Evolutionary conservation across 805 yeast species (phyloP).

Genomic region (Ogataea pilisensis): DNA sequence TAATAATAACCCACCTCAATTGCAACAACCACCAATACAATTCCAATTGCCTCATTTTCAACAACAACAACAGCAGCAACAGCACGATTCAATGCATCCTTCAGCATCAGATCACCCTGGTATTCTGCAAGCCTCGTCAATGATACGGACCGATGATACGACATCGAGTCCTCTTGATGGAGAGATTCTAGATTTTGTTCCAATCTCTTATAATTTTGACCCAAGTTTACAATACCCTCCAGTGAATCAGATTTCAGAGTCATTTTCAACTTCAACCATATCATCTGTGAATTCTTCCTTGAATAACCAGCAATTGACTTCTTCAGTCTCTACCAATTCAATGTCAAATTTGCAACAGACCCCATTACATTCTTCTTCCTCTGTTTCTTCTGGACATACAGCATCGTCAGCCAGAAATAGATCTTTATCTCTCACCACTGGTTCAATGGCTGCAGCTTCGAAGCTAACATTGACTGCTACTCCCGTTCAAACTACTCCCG

Average conservation of each 20-base stretch:
- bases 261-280: constrained; percentile 31
- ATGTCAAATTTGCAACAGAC: constrained; percentile 19
- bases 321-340: constrained; percentile 17
- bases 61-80: constrained; percentile 1
- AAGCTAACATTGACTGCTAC: constrained; percentile 12
- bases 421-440: constrained; percentile 8
- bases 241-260: constrained; percentile 23
- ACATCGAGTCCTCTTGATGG: constrained; percentile 5
- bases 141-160: constrained; percentile 3
- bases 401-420: constrained; percentile 8
- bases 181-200: constrained; percentile 28
- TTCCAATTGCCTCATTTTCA: too few relatives aligned
- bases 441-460: neutral
- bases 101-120: too few relatives aligned
- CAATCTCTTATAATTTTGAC: constrained; percentile 23
- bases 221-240: constrained; percentile 27
- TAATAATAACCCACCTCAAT: too few relatives aligned
- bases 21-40: neutral
- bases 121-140: constrained; percentile 2
- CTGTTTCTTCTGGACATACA: constrained; percentile 2
- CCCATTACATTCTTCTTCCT: constrained; percentile 15
- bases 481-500: constrained; percentile 21
- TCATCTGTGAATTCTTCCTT: constrained; percentile 28
- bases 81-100: too few relatives aligned
- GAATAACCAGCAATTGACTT: constrained; percentile 8